Base-by-base conservation (phyloP, 164 flowering plant species). In the Cinnamomum chago region DNA sequence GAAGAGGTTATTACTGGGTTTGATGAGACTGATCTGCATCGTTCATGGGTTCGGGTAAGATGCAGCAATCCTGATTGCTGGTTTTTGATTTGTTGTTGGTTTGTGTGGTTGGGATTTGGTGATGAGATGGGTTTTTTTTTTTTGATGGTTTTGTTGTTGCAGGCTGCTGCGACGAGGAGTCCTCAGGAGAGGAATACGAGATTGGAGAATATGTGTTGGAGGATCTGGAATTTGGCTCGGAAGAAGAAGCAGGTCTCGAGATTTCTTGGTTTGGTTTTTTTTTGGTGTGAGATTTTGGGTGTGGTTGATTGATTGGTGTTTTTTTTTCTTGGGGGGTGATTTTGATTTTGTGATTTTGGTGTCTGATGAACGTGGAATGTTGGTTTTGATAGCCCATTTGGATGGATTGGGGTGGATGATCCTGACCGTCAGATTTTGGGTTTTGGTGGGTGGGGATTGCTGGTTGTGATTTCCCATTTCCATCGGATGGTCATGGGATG, bases 211-310 rank as follows among this genome's bases (percentile, higher is more conserved):
- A 90, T 96, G 99, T 94, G 97, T 66, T 96, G 99, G 99, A 81
- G 99, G 92, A 96, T 96, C 81, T 96, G 99, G 99, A 92, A 94
- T 84, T 82, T 96, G 90, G 99, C 99, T 75, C 89, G 99, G 28
- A 91, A 85, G 84, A 95, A 96, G 83, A 96, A 96, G 81, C 95
- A 91, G 97, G 99, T 94, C 52, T 55, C 27, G 14, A 33, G 18
- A 33, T 52, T 40, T 50, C 40, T 25, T 24, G 30, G 1, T 65
- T 20, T 55, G n/a, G 2, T 24, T 69, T 17, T 24, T 0, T n/a
- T 23, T 65, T 3, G 5, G 18, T 17, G 60, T 68, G 20, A 52
- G 74, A 75, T 25, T 70, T 73, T 22, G 47, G 47, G 47, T 7
- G 47, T 40, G 47, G 47, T 40, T 40, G 47, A 40, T 40, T 40